phyloP scores from a whole-genome alignment of 495 filamentous ascomycete genomes.

The Chaetomium tenue region DNA sequence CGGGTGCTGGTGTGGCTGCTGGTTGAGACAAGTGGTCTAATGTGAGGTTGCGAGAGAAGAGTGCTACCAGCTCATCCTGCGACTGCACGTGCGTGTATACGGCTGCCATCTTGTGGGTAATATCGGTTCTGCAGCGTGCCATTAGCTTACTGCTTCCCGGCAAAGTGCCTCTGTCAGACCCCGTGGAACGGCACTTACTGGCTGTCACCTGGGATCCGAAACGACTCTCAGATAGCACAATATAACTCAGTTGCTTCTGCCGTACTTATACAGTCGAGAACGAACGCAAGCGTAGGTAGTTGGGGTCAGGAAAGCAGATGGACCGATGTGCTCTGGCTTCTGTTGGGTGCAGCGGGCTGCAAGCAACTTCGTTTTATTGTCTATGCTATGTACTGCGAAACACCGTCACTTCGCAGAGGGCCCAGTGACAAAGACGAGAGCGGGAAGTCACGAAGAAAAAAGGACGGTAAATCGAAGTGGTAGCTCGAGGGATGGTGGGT shows the following conservation, averaged over 20 bases:
- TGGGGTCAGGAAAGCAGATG: conserved; percentile 29
- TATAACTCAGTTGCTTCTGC: background rate
- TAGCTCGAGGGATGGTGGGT: background rate
- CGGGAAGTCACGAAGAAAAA: background rate
- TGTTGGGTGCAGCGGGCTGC: conserved; percentile 35
- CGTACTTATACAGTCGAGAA: conserved; percentile 2
- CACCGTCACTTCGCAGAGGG: conserved; percentile 3
- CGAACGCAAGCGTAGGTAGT: background rate
- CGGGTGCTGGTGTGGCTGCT: conserved; percentile 33
- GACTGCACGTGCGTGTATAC: conserved; percentile 47
- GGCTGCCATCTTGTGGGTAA: conserved; percentile 34
- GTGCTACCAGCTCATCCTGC: conserved; percentile 64
- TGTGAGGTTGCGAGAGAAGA: conserved; percentile 65
- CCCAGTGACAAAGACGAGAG: background rate
- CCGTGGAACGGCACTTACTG: no score
- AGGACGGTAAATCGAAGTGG: background rate
- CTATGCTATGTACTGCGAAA: conserved; percentile 53
- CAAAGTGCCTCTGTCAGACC: no score
- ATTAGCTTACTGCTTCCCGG: conserved; percentile 13
- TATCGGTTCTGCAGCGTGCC: conserved; percentile 15
- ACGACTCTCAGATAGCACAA: background rate
- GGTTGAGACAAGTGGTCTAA: conserved; percentile 40
- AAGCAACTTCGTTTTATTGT: conserved; percentile 51
- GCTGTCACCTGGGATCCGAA: no score
- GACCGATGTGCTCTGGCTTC: conserved; percentile 19